phyloP scores from a whole-genome alignment of 2,329 filamentous ascomycete species.

The Exophiala calicioides region DNA sequence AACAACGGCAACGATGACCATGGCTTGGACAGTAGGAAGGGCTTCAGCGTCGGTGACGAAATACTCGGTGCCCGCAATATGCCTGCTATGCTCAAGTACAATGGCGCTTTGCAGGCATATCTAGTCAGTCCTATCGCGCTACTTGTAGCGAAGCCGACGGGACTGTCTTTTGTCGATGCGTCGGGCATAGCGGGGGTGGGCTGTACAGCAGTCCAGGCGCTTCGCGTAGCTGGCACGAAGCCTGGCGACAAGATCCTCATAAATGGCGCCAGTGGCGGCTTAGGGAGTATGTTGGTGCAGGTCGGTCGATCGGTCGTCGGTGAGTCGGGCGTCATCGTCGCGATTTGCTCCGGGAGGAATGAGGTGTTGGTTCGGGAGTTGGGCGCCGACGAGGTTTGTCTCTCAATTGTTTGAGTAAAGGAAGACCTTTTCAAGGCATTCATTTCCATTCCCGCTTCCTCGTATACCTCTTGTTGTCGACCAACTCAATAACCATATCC shows the following conservation, averaged over 20 bases:
- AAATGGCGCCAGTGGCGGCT: constrained; percentile 12
- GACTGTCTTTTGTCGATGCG: constrained; percentile 5
- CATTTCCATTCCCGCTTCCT: too few relatives aligned
- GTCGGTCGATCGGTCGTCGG: constrained; percentile 11
- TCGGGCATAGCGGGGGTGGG: constrained; percentile 6
- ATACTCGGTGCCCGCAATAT: constrained; percentile 11
- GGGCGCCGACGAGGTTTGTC: constrained; percentile 20
- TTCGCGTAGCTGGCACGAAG: background rate
- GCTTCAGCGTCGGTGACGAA: constrained; percentile 2
- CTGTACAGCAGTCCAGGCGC: constrained; percentile 6
- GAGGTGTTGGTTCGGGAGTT: background rate
- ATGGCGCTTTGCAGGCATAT: constrained; percentile 15
- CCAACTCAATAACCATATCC: too few relatives aligned
- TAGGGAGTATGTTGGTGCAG: constrained; percentile 10
- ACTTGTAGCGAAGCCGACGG: constrained; percentile 3
- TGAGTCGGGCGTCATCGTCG: constrained; percentile 7
- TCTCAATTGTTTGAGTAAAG: too few relatives aligned
- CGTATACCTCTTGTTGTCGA: too few relatives aligned
- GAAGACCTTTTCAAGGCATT: too few relatives aligned
- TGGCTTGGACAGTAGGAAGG: background rate
- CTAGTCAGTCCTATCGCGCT: constrained; percentile 2
- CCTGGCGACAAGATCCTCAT: constrained; percentile 11
- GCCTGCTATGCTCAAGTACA: background rate
- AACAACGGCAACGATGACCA: background rate
- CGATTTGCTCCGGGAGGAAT: constrained; percentile 10